Evolutionary conservation across 2,329 filamentous ascomycete species (phyloP).

Genomic region (Penicillium sp.): DNA sequence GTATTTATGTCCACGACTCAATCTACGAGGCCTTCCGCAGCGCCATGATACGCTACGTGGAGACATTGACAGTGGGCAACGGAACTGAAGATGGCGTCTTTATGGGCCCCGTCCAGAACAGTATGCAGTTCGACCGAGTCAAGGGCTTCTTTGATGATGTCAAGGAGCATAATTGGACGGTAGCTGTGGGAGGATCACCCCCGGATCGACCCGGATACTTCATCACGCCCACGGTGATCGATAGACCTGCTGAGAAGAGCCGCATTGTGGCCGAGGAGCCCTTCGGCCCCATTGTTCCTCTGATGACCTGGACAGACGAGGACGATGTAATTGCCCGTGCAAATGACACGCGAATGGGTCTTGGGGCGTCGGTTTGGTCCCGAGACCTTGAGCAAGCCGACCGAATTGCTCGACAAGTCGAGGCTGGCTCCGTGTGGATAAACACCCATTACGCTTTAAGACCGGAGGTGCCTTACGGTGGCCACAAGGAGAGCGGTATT

Average conservation of each 20-base stretch:
- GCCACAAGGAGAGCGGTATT: conserved; percentile 4
- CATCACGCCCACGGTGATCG: conserved; percentile 53
- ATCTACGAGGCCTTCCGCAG: conserved; percentile 56
- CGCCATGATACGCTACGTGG: conserved; percentile 45
- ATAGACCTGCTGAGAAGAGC: conserved; percentile 51
- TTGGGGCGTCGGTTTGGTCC: conserved; percentile 46
- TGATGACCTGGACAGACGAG: conserved; percentile 53
- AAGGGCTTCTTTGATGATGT: conserved; percentile 53
- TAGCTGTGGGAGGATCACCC: conserved; percentile 45
- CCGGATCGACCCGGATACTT: conserved; percentile 46
- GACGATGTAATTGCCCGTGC: conserved; percentile 41
- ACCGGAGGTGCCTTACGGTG: neutral
- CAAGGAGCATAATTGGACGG: conserved; percentile 48
- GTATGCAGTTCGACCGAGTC: conserved; percentile 57
- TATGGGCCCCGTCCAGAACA: conserved; percentile 30
- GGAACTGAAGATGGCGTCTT: conserved; percentile 42
- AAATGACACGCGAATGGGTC: conserved; percentile 40
- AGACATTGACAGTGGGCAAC: conserved; percentile 37
- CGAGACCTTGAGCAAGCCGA: conserved; percentile 41
- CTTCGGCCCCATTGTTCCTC: conserved; percentile 59
- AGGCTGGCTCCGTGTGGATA: conserved; percentile 40
- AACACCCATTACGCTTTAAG: conserved; percentile 29
- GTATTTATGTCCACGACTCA: conserved; percentile 58
- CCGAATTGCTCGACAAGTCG: conserved; percentile 37
- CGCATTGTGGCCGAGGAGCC: conserved; percentile 53